Base-by-base conservation (phyloP, 2,329 filamentous ascomycete species). In the Remersonia thermophila region DNA sequence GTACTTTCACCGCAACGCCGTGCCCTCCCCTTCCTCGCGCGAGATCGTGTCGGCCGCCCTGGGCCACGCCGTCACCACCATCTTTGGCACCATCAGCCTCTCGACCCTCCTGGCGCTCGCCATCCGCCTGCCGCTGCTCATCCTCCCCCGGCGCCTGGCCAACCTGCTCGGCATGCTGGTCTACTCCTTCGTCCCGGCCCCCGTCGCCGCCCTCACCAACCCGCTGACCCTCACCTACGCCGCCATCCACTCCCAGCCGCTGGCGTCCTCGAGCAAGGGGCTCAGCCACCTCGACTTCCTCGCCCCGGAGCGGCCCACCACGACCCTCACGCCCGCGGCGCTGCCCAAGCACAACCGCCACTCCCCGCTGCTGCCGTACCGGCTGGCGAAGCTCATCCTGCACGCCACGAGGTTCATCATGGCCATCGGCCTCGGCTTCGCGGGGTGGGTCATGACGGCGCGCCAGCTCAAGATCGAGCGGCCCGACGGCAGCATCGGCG, bases 401-500 rank as follows among this genome's bases (percentile, higher is more conserved):
- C 84, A 95, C 48, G 85, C 89, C 3, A 91, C 86, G 1, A 77
- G 89, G 13, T 83, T 89, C 54, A 82, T 95, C 51, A 93, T 95
- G 75, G 84, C 85, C 0, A 76, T 87, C 32, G 83, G 79, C 0
- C 72, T 98, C 20, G 89, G 89, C 1, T 93, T 96, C 51, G 87
- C 83, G 3, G 89, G 85, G n/a, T 98, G 91, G 91, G 84, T 96
- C 7, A 82, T 84, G 32, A 93, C 87, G 26, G 87, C 91, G 9
- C 78, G 84, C 44, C 79, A 82, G 58, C 65, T 95, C 3, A 66
- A 71, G 35, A 65, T 91, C 14, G 65, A 61, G 52, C 61, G 62
- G 41, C 77, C 58, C 38, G 69, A 65, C 27, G 68, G 41, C 2
- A 47, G 57, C 35, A 23, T 23, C 20, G 70, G 73, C 0, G 55